phyloP scores from a whole-genome alignment of 768 basidiomycete genomes.

The Pleurotus ostreatus region DNA sequence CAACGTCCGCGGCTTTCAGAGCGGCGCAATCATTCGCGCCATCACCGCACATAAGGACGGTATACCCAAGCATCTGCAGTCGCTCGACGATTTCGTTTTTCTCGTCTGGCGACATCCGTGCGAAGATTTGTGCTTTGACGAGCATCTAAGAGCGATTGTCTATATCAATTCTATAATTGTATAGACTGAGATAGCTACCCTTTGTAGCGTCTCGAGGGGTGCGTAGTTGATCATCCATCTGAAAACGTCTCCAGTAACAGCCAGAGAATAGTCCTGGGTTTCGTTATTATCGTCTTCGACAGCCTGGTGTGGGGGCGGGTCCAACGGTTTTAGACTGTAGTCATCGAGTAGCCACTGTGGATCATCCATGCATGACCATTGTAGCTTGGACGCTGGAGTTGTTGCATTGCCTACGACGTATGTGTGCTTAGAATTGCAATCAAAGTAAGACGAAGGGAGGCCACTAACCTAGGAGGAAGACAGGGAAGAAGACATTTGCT shows the following conservation, averaged over 20 bases:
- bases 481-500: slow-evolving; percentile 83
- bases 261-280: slow-evolving; percentile 86
- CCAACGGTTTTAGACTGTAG: slow-evolving; percentile 80
- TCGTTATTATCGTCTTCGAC: slow-evolving; percentile 69
- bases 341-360: slow-evolving; percentile 77
- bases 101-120: slow-evolving; percentile 99
- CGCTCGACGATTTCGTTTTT: slow-evolving; percentile 98
- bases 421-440: slow-evolving; percentile 1
- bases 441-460: background rate
- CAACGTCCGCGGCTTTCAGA: slow-evolving; percentile 97
- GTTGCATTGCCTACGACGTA: slow-evolving; percentile 44
- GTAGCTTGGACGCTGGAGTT: slow-evolving; percentile 57
- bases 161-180: too few species aligned
- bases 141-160: slow-evolving; percentile 66
- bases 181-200: slow-evolving; percentile 46
- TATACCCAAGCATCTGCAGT: slow-evolving; percentile 89
- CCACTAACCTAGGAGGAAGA: slow-evolving; percentile 65
- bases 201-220: slow-evolving; percentile 88
- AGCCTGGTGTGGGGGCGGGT: slow-evolving; percentile 66
- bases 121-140: slow-evolving; percentile 93
- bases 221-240: slow-evolving; percentile 98
- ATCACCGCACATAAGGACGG: slow-evolving; percentile 97
- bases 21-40: slow-evolving; percentile 99
- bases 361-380: slow-evolving; percentile 94
- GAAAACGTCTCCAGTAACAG: slow-evolving; percentile 93